A percentile compares a stretch with the other conserved stretches of the same genome.
Evolutionary conservation across 305 asterid genomes (phyloP).

Genomic region (Fraxinus baroniana): DNA sequence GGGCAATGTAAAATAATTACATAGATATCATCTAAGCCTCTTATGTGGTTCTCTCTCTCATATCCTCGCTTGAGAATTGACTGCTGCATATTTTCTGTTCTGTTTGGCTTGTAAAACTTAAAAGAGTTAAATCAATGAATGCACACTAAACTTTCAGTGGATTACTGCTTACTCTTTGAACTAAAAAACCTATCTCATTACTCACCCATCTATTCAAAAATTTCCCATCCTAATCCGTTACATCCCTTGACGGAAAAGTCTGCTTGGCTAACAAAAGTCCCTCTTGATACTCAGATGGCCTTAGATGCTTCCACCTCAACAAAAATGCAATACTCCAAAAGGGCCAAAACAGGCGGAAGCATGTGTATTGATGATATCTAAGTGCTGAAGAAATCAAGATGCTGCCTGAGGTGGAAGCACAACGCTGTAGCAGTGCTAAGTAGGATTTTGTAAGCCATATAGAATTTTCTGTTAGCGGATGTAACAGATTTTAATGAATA

Average conservation of each 20-base stretch:
- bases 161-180: neutral
- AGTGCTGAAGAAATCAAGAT: neutral
- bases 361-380: neutral
- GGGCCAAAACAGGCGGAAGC: neutral
- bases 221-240: neutral
- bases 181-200: neutral
- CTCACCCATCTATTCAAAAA: neutral
- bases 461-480: neutral
- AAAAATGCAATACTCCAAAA: neutral
- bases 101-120: neutral
- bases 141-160: neutral
- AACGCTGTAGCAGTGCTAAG: neutral
- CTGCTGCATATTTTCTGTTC: slow-evolving; percentile 1
- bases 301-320: neutral
- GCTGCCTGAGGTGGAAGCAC: neutral
- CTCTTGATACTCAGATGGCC: neutral
- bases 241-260: neutral
- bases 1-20: neutral
- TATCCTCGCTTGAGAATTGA: neutral
- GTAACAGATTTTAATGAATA: neutral
- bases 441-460: neutral
- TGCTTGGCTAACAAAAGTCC: neutral
- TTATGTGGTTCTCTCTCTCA: neutral
- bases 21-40: neutral
- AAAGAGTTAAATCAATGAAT: neutral